These are phyloP conservation scores for Bryoglossum gracile DNA, from an alignment of 495 filamentous ascomycete genomes.

Conservation along the genomic window DNA sequence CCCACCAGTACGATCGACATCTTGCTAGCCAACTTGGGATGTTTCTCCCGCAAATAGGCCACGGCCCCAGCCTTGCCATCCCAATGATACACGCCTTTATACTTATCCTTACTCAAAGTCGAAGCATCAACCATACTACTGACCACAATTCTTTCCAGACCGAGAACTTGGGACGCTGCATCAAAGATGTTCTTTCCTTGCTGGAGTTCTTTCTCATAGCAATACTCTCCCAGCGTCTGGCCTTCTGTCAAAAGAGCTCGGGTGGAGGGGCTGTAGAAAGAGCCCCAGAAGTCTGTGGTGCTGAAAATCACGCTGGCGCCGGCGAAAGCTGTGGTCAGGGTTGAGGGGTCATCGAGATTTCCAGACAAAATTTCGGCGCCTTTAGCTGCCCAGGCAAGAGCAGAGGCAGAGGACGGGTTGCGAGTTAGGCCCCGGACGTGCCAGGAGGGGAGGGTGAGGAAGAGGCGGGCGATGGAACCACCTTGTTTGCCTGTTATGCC, in stretches of 20 bases:
- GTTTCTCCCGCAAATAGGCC: constrained; percentile 10
- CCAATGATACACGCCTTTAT: constrained; percentile 34
- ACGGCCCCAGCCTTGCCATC: constrained; percentile 27
- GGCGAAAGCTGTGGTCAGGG: constrained; percentile 38
- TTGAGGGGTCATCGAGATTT: constrained; percentile 36
- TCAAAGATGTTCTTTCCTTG: constrained; percentile 44
- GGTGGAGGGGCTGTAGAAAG: constrained; percentile 27
- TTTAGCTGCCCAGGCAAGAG: constrained; percentile 29
- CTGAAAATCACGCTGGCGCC: constrained; percentile 44
- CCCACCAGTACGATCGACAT: constrained; percentile 8
- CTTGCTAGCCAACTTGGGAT: constrained; percentile 10
- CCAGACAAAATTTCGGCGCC: constrained; percentile 44
- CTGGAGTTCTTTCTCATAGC: constrained; percentile 35
- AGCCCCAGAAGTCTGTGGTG: constrained; percentile 45
- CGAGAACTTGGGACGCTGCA: constrained; percentile 35
- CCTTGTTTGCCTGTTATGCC: constrained; percentile 28
- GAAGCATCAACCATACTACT: constrained; percentile 29
- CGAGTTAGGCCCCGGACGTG: constrained; percentile 38
- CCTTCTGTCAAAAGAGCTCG: constrained; percentile 22
- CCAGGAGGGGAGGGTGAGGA: constrained; percentile 33
- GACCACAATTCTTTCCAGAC: constrained; percentile 38
- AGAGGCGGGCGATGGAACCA: constrained; percentile 34
- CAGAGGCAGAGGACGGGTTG: constrained; percentile 30
- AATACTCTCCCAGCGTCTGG: constrained; percentile 31
- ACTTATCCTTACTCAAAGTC: constrained; percentile 30